These are phyloP conservation scores for Plasmodium inui DNA, from an alignment of 169 alveolate genomes.

Conservation along the genomic window DNA sequence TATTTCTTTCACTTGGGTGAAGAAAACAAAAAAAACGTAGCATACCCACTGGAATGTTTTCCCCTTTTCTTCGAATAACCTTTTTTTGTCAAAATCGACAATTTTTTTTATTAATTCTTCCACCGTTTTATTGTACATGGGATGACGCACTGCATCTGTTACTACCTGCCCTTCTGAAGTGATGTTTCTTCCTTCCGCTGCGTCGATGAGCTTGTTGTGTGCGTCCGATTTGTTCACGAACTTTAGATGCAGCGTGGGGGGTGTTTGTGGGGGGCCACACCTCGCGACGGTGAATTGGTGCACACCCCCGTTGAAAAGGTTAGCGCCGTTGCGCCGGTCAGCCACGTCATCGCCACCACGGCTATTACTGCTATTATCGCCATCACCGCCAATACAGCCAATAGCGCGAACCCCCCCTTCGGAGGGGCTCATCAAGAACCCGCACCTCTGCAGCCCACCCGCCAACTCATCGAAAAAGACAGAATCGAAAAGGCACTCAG, in stretches of 20 bases:
- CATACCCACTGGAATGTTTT: neutral
- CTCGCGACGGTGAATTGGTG: neutral
- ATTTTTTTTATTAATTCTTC: slow-evolving; percentile 13
- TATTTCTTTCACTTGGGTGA: neutral
- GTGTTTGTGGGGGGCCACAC: neutral
- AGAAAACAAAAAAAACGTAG: neutral
- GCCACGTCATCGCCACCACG: neutral
- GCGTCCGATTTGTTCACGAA: slow-evolving; percentile 21
- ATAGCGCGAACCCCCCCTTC: neutral
- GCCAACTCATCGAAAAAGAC: slow-evolving; percentile 11
- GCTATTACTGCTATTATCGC: too few species aligned
- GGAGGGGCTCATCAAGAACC: slow-evolving; percentile 2
- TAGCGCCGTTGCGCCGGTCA: neutral
- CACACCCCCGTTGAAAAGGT: neutral
- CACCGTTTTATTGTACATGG: slow-evolving; percentile 21
- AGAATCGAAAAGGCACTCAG: slow-evolving; percentile 17
- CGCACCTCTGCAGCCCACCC: neutral
- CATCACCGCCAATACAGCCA: too few species aligned
- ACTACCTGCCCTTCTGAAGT: slow-evolving; percentile 25
- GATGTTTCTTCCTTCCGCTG: slow-evolving; percentile 7
- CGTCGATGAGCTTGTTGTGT: slow-evolving; percentile 14
- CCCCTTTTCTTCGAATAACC: neutral
- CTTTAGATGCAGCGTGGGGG: slow-evolving; percentile 8
- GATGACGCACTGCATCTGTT: neutral
- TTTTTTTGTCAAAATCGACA: neutral